A percentile compares a stretch with the other conserved stretches of the same genome.
These are phyloP conservation scores for Lojkania enalia DNA, from an alignment of 2,329 filamentous ascomycete genomes.

Conservation along the genomic window DNA sequence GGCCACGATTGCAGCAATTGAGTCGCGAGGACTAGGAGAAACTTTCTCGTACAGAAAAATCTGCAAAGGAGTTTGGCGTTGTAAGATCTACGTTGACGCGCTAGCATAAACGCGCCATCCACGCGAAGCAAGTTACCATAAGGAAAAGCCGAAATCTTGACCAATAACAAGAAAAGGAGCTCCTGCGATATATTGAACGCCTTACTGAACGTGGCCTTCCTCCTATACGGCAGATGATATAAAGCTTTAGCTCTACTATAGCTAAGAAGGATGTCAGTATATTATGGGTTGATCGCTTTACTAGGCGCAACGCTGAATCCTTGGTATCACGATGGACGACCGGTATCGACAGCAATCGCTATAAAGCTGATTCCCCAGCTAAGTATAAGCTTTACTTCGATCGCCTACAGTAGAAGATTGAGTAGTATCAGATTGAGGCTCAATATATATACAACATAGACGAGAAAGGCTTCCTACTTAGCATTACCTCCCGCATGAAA, in stretches of 20 bases:
- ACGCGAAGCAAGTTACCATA: slow-evolving; percentile 2
- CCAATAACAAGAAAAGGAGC: slow-evolving; percentile 6
- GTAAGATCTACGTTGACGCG: too few relatives aligned
- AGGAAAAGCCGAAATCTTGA: not conserved
- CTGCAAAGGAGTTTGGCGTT: too few relatives aligned
- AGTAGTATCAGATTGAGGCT: slow-evolving; percentile 3
- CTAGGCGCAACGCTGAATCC: slow-evolving; percentile 3
- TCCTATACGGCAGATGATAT: slow-evolving; percentile 8
- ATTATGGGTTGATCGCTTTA: slow-evolving; percentile 1
- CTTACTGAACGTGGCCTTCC: slow-evolving; percentile 7
- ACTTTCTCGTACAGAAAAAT: too few relatives aligned
- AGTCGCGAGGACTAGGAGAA: too few relatives aligned
- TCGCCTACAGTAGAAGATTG: slow-evolving; percentile 6
- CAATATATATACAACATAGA: slow-evolving; percentile 7
- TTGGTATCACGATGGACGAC: slow-evolving; percentile 6
- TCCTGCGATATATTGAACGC: slow-evolving; percentile 8
- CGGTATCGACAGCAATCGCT: slow-evolving; percentile 4
- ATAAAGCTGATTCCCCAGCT: slow-evolving; percentile 5
- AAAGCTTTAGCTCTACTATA: slow-evolving; percentile 3
- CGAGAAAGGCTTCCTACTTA: too few relatives aligned
- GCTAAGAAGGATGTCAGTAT: slow-evolving; percentile 3
- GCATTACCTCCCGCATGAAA: too few relatives aligned
- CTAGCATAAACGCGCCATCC: slow-evolving; percentile 5
- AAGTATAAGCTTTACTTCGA: slow-evolving; percentile 9
- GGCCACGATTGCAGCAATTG: too few relatives aligned